Evolutionary conservation across 169 alveolate genomes (phyloP).

Genomic region (Plasmodium falciparum): DNA sequence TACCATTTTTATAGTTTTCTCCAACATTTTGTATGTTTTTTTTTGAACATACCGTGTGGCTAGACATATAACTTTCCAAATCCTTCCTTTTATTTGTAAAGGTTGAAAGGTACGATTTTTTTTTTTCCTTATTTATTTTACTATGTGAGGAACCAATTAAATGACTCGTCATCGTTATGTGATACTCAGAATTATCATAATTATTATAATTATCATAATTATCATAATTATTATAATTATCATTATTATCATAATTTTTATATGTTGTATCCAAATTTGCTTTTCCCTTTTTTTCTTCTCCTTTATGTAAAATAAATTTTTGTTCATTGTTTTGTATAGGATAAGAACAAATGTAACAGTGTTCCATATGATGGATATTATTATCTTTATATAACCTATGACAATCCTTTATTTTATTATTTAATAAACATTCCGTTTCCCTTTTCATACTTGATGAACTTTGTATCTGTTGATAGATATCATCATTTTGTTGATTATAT

Average conservation of each 20-base stretch:
- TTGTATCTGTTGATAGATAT: background rate
- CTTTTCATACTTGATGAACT: background rate
- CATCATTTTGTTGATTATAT: no score
- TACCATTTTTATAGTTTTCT: no score
- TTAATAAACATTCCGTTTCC: background rate
- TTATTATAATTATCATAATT: background rate
- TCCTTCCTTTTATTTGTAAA: no score
- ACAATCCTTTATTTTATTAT: background rate
- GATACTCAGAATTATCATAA: no score
- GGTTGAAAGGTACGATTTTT: no score
- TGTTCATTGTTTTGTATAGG: conserved; percentile 20
- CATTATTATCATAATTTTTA: background rate
- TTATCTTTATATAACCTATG: background rate
- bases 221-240: background rate
- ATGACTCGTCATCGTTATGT: no score
- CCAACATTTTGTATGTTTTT: no score
- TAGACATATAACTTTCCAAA: no score
- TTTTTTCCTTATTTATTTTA: no score
- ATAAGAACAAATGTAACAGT: conserved; percentile 37
- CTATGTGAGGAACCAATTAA: no score
- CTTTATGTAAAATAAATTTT: conserved; percentile 16
- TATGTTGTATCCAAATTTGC: background rate
- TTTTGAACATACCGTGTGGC: no score
- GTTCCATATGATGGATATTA: background rate
- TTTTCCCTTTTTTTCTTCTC: background rate